Conservation (phyloP, 768 basidiomycete species). For the Pisolithus sp. region DNA sequence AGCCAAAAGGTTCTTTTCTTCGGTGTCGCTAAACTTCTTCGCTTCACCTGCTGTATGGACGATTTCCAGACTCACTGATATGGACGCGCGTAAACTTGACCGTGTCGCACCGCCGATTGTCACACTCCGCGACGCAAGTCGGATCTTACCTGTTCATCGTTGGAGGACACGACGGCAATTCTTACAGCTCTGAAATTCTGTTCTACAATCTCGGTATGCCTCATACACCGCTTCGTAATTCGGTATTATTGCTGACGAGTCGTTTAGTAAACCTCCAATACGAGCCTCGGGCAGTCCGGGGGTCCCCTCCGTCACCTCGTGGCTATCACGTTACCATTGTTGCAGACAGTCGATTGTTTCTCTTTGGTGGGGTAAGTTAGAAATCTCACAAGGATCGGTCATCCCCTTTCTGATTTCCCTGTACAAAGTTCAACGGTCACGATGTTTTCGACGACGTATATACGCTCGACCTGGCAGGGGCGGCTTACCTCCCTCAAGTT, state of each 20-base stretch:
- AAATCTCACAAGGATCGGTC: not conserved
- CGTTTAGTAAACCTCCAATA: conserved; percentile 73
- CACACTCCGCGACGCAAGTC: conserved; percentile 84
- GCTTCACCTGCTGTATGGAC: not conserved
- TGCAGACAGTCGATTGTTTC: conserved; percentile 77
- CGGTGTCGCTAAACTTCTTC: not conserved
- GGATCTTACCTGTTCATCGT: conserved; percentile 87
- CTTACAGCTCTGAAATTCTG: conserved; percentile 70
- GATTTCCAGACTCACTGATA: conserved; percentile 17
- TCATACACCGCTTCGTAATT: not conserved
- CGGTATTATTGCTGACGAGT: not conserved
- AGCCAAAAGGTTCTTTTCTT: not conserved
- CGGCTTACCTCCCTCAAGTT: conserved; percentile 87
- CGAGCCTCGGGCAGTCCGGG: conserved; percentile 63
- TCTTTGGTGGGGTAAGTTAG: conserved; percentile 64
- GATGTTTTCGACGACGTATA: conserved; percentile 82
- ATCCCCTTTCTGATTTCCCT: not conserved
- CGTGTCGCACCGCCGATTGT: conserved; percentile 51
- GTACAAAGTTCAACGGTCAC: conserved; percentile 60
- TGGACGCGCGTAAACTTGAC: conserved; percentile 23
- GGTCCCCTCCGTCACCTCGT: conserved; percentile 63
- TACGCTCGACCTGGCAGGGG: conserved; percentile 78
- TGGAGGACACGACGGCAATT: conserved; percentile 79
- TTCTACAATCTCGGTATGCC: conserved; percentile 79
- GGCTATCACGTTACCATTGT: conserved; percentile 83